Conservation (phyloP, 805 yeast genomes). For the Metschnikowia noctiluminum region DNA sequence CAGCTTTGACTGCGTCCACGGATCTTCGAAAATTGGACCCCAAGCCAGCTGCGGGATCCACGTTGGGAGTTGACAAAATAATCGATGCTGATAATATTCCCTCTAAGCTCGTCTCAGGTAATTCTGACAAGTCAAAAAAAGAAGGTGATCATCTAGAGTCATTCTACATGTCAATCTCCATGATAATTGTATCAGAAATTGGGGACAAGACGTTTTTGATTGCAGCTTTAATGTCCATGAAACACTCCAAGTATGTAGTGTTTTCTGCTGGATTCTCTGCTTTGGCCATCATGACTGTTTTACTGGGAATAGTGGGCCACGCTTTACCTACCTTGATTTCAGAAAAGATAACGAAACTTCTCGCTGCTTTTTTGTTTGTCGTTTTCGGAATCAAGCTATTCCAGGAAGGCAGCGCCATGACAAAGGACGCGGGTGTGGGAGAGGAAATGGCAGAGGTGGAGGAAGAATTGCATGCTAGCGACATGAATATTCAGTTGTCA, state of each 20-base stretch:
- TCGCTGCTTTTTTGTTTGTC: slow-evolving; percentile 78
- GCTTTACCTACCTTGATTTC: slow-evolving; percentile 83
- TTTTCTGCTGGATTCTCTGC: slow-evolving; percentile 85
- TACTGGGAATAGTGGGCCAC: slow-evolving; percentile 90
- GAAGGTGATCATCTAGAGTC: slow-evolving; percentile 30
- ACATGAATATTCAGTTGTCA: slow-evolving; percentile 48
- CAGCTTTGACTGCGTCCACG: neutral
- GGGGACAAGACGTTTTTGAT: slow-evolving; percentile 97
- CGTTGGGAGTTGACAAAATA: slow-evolving; percentile 10
- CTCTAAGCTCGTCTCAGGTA: neutral
- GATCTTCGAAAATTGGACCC: neutral
- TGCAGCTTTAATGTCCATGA: slow-evolving; percentile 98
- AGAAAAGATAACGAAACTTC: slow-evolving; percentile 69
- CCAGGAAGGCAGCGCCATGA: slow-evolving; percentile 79
- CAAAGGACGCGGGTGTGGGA: slow-evolving; percentile 79
- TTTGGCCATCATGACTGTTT: slow-evolving; percentile 82
- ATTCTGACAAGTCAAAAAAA: slow-evolving; percentile 1
- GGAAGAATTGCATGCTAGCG: slow-evolving; percentile 74
- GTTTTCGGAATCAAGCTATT: slow-evolving; percentile 78
- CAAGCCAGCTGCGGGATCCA: slow-evolving; percentile 3
- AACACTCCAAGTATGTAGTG: slow-evolving; percentile 77
- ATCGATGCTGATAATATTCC: slow-evolving; percentile 14
- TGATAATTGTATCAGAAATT: slow-evolving; percentile 93
- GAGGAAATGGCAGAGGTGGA: slow-evolving; percentile 97
- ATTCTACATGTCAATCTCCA: slow-evolving; percentile 75